Conservation (phyloP, 2,329 filamentous ascomycete species). For the Paraphoma chrysanthemicola region DNA sequence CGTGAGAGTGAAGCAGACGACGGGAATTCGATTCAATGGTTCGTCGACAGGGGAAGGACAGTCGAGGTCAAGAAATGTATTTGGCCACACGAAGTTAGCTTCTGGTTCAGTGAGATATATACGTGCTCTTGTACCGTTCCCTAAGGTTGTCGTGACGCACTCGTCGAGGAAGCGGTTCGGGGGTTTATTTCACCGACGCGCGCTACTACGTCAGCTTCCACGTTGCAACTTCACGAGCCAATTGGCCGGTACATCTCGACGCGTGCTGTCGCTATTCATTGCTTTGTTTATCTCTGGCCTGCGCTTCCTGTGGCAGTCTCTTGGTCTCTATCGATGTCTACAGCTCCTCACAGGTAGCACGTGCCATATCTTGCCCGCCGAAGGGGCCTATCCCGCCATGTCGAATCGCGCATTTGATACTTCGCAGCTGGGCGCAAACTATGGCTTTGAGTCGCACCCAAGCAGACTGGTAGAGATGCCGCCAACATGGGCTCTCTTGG, state of each 20-base stretch:
- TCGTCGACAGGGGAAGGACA: too few species aligned
- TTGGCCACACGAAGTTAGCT: neutral
- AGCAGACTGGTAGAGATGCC: conserved; percentile 34
- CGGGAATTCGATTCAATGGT: too few species aligned
- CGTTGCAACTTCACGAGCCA: conserved; percentile 43
- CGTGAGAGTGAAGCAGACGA: too few species aligned
- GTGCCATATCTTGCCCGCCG: conserved; percentile 15
- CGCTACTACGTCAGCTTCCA: conserved; percentile 40
- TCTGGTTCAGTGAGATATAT: too few species aligned
- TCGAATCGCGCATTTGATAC: conserved; percentile 37
- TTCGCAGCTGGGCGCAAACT: conserved; percentile 23
- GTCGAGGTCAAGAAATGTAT: too few species aligned
- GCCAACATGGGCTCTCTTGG: conserved; percentile 40
- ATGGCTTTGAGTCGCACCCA: conserved; percentile 37
- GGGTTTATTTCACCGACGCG: conserved; percentile 1
- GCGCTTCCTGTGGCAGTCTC: neutral
- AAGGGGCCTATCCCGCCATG: conserved; percentile 18
- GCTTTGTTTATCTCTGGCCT: neutral
- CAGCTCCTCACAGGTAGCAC: conserved; percentile 22
- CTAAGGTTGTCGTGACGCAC: too few species aligned
- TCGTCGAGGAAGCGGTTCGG: neutral
- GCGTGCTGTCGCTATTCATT: conserved; percentile 4
- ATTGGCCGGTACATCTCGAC: conserved; percentile 30
- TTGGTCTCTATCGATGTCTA: conserved; percentile 24
- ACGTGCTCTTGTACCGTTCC: too few species aligned